Percentiles rank a stretch among this genome's conserved stretches.
These are phyloP conservation scores for Penicillium malachiteum DNA, from an alignment of 495 filamentous ascomycete genomes.

Conservation along the genomic window DNA sequence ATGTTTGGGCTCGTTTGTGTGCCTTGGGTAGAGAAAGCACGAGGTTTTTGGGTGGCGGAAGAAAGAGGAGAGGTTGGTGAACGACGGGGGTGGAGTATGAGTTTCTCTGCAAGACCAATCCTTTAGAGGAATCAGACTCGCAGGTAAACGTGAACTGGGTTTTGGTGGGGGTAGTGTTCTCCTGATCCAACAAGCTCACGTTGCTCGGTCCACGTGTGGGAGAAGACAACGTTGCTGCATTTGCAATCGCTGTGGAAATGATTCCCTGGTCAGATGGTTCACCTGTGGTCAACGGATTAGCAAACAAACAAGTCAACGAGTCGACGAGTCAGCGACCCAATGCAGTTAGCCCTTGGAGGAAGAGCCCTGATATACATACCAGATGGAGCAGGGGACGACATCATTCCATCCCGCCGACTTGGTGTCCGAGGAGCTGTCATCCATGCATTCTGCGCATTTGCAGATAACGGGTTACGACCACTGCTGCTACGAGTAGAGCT, in stretches of 20 bases:
- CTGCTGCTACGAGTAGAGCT: conserved; percentile 44
- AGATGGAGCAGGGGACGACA: conserved; percentile 40
- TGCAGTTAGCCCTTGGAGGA: too few relatives aligned
- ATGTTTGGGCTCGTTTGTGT: conserved; percentile 63
- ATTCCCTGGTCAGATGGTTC: conserved; percentile 65
- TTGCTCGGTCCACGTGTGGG: conserved; percentile 66
- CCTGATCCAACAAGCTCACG: conserved; percentile 71
- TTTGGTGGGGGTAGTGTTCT: conserved; percentile 61
- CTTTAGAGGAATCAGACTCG: conserved; percentile 68
- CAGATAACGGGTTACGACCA: conserved; percentile 63
- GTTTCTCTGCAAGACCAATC: conserved; percentile 54
- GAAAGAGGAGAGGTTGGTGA: conserved; percentile 34
- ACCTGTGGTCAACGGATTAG: conserved; percentile 15
- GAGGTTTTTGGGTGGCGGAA: conserved; percentile 29
- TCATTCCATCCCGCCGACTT: conserved; percentile 37
- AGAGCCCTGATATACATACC: conserved; percentile 25
- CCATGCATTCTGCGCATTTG: conserved; percentile 40
- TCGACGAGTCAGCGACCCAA: too few relatives aligned
- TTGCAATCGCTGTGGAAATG: conserved; percentile 87
- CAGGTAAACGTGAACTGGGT: conserved; percentile 92
- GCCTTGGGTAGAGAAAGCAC: conserved; percentile 54
- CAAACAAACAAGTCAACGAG: too few relatives aligned
- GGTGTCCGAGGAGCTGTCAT: conserved; percentile 29
- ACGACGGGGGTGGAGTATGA: conserved; percentile 32
- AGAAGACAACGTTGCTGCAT: conserved; percentile 68